phyloP scores from a whole-genome alignment of 139 green algal genomes.

The Chlamydomonas incerta region DNA sequence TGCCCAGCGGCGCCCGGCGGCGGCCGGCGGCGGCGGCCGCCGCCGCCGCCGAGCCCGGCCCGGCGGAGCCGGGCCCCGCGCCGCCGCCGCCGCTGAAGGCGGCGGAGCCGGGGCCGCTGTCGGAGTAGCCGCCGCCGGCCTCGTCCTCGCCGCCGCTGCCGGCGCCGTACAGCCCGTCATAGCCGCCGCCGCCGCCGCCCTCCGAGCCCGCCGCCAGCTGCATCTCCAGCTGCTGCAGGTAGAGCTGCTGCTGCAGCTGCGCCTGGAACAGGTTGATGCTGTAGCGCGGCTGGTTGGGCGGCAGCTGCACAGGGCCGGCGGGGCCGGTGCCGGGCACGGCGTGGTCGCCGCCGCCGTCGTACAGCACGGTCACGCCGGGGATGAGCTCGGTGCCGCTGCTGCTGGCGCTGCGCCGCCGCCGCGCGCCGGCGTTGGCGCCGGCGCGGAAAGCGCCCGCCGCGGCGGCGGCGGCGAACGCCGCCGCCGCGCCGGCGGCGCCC shows the following conservation, averaged over 20 bases:
- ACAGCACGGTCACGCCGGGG: neutral
- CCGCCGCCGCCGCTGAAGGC: too few relatives aligned
- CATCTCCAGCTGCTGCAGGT: neutral
- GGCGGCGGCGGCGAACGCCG: neutral
- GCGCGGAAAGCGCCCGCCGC: too few relatives aligned
- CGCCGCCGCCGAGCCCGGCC: too few relatives aligned
- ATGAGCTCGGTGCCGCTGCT: neutral
- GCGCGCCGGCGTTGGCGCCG: too few relatives aligned
- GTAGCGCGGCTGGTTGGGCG: neutral
- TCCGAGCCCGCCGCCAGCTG: neutral
- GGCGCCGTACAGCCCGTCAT: neutral
- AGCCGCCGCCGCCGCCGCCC: neutral
- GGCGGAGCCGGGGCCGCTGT: too few relatives aligned
- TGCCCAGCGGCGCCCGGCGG: too few relatives aligned
- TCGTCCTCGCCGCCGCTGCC: neutral
- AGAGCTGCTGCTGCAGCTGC: neutral
- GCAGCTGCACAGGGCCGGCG: neutral
- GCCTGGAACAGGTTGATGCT: constrained; percentile 8
- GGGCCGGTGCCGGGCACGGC: neutral
- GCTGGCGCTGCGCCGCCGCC: neutral
- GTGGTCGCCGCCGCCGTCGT: constrained; percentile 25
- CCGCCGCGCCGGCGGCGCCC: too few relatives aligned
- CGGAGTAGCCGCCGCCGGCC: neutral
- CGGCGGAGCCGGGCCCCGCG: too few relatives aligned
- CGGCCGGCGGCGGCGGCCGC: too few relatives aligned